Evolutionary conservation across 2,329 filamentous ascomycete genomes (phyloP), one percentile per base, ranked within the genome.

Genomic region (Pseudogymnoascus sp.): DNA sequence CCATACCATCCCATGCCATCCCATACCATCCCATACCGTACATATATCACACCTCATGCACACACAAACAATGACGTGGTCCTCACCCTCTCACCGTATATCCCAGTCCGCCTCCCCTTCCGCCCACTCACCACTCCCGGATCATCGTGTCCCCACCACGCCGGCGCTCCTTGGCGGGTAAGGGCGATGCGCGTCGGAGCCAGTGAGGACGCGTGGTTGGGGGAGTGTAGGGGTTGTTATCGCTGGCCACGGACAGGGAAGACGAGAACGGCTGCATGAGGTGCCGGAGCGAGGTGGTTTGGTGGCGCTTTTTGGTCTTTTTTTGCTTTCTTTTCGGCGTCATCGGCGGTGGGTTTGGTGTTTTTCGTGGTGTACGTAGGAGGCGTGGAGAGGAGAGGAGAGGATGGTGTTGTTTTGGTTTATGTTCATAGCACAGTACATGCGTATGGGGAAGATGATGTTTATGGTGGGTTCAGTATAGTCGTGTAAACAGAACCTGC

Each of bases 231-330:
- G 43, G 43, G 43, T 49, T 21, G 23, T 49, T 28, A 49, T 49
- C 43, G 7, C 9, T 16, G 43, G 23, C 43, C 21, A 28, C 43
- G 1, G 43, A 49, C 23, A 49, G 23, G 43, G 43, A 49, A 25
- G 43, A 49, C 43, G 43, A 49, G 43, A 49, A 49, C 43, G 43
- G 43, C 43, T 49, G 43, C 43, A 49, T 49, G 43, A 49, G 41
- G 9, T 45, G 41, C 21, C 41, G 43, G 14, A 16, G 23, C 2
- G 18, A 12, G 11, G 18, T 3, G 18, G 12, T 28, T 49, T 28
- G 41, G 5, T 49, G 21, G 14, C 14, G 21, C 8, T 28, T 49
- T 28, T 28, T 28, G 4, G 43, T 23, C 2, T 8, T 28, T 8
- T 28, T 49, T 11, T 25, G 8, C 6, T 4, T 5, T 1, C 6